Evolutionary conservation across 139 green algal species (phyloP), one percentile per base, ranked within the genome.

Genomic region (Zygnema cylindricum): DNA sequence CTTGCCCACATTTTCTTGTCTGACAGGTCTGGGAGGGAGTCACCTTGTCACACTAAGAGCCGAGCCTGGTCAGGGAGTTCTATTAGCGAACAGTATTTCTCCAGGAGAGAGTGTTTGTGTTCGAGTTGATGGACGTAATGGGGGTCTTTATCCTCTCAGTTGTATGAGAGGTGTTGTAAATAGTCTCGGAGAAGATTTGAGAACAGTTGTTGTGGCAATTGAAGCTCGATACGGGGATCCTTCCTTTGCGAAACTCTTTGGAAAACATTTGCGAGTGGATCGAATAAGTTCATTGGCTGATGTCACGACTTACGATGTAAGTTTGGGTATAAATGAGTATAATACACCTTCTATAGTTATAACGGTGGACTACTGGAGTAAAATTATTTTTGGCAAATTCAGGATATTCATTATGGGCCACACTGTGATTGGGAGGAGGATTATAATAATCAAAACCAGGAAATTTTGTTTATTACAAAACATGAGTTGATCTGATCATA

Each of bases 301-400:
- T 42, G 49, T 33, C 30, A 79, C 82, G 2, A 90, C 86, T 2
- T 90, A 87, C 73, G 86, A 90, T 39, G 86, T 90, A 38, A 76
- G 73, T n/a, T n/a, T n/a, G n/a, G n/a, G n/a, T n/a, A n/a, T n/a
- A n/a, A n/a, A n/a, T n/a, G n/a, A n/a, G n/a, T n/a, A n/a, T n/a
- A n/a, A n/a, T n/a, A n/a, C n/a, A n/a, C n/a, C n/a, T n/a, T n/a
- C n/a, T n/a, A n/a, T n/a, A n/a, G n/a, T n/a, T n/a, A n/a, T n/a
- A n/a, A n/a, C n/a, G n/a, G n/a, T n/a, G n/a, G n/a, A n/a, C n/a
- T n/a, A n/a, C n/a, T n/a, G n/a, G n/a, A n/a, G n/a, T n/a, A n/a
- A n/a, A n/a, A n/a, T n/a, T n/a, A n/a, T n/a, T n/a, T n/a, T n/a
- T n/a, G n/a, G n/a, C n/a, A n/a, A n/a, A n/a, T n/a, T n/a, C n/a